Conservation (phyloP, 1,139 yeast species). For the Groenewaldozyma auringiensis region DNA sequence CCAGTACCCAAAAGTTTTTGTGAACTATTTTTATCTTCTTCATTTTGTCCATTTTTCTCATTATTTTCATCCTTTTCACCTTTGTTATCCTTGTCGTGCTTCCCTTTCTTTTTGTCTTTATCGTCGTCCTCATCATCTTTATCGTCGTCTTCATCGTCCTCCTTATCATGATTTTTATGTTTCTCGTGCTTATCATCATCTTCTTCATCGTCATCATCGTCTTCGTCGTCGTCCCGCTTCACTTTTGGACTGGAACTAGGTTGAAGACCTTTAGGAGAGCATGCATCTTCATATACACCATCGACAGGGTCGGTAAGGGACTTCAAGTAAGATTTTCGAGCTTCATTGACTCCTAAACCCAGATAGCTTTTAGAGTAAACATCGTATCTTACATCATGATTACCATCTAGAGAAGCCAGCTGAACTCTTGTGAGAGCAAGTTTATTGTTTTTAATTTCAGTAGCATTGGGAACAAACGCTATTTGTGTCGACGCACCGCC, state of each 20-base stretch:
- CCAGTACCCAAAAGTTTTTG: conserved; percentile 48
- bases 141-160: conserved; percentile 11
- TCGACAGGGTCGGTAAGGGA: conserved; percentile 13
- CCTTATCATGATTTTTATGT: conserved; percentile 12
- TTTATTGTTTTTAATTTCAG: conserved; percentile 48
- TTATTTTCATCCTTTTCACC: conserved; percentile 30
- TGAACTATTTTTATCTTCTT: conserved; percentile 13
- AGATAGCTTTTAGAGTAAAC: conserved; percentile 61
- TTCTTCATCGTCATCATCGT: conserved; percentile 14
- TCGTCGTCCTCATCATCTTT: conserved; percentile 13
- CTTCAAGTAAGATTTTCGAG: conserved; percentile 44
- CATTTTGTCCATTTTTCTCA: conserved; percentile 29
- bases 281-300: conserved; percentile 36
- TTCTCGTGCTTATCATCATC: conserved; percentile 16
- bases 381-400: conserved; percentile 33
- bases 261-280: conserved; percentile 35
- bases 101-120: conserved; percentile 10
- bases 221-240: conserved; percentile 11
- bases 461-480: conserved; percentile 60
- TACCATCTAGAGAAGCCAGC: conserved; percentile 34
- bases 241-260: conserved; percentile 9
- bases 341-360: conserved; percentile 72
- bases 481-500: conserved; percentile 88
- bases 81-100: conserved; percentile 11
- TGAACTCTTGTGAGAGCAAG: conserved; percentile 48